Base-by-base conservation (phyloP, 441 rosid species). In the Rhodomyrtus psidioides region DNA sequence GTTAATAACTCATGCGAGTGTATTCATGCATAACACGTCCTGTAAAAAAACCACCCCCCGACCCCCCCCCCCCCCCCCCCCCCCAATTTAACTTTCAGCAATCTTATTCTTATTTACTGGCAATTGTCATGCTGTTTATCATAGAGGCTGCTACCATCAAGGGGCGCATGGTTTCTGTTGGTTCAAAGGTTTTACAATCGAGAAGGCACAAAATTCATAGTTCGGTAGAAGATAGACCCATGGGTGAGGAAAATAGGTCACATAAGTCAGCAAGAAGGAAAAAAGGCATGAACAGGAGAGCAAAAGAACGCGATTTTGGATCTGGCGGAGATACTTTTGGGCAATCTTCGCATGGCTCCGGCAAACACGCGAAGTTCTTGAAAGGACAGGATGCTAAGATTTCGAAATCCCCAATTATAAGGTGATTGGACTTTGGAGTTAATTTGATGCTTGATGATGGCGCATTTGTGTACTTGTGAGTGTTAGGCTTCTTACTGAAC, bases 191-290 rank as follows among this genome's bases (percentile, higher is more conserved):
- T 87, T 90, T 92, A 75, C 88, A 87, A n/a, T 89, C 81, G 9
- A 90, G 89, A 74, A 90, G 91, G 57, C 84, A 81, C 74, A 55
- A 46, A 84, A 87, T 24, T 27, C 75, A 13, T 82, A 79, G 81
- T 83, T 83, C 81, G 24, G 84, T 84, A 76, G 92, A 89, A 88
- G 92, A 89, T 88, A 88, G 82, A 85, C 74, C 82, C 58, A 91
- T 93, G 96, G 95, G 92, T 88, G 91, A 87, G 85, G 93, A 91
- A 26, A 90, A 87, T 82, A 89, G 85, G 83, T 89, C 94, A 83
- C 86, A 91, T 86, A 89, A 90, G 88, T 92, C 87, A 30, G 85
- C 91, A 56, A 88, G 86, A 84, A 91, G 89, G 88, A 89, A 90
- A 57, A 90, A 88, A 49, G 92, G 90, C 60, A 84, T 92, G 93